Conservation (phyloP, 1,284 basidiomycete genomes). For the Xerocomus amazonicus region DNA sequence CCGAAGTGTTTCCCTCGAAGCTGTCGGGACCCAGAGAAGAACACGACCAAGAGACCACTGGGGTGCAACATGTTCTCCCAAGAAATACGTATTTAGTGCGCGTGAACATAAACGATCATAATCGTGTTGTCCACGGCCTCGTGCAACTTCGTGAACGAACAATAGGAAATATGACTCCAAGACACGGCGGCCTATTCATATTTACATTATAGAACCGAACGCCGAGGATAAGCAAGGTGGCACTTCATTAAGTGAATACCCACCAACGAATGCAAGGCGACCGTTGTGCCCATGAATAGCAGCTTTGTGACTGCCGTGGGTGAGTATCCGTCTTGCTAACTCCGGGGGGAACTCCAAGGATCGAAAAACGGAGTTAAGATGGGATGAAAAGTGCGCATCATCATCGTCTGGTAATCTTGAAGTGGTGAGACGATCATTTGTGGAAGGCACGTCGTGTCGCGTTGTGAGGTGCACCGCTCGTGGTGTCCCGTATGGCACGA, state of each 20-base stretch:
- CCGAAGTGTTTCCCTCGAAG: conserved; percentile 25
- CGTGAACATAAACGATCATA: conserved; percentile 52
- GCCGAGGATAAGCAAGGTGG: conserved; percentile 2
- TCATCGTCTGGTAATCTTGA: conserved; percentile 2
- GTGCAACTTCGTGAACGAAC: conserved; percentile 59
- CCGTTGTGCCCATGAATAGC: conserved; percentile 66
- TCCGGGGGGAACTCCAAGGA: conserved; percentile 67
- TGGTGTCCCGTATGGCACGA: conserved; percentile 14
- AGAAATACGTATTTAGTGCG: conserved; percentile 59
- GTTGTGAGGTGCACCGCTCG: conserved; percentile 14
- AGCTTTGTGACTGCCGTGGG: conserved; percentile 67
- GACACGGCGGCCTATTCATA: conserved; percentile 61
- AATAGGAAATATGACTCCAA: conserved; percentile 68
- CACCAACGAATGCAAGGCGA: conserved; percentile 67
- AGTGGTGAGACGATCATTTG: conserved; percentile 1
- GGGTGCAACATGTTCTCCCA: conserved; percentile 71
- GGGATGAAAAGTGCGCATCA: conserved; percentile 39
- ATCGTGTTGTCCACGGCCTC: conserved; percentile 48
- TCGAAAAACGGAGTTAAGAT: conserved; percentile 60
- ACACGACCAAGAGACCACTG: conserved; percentile 65
- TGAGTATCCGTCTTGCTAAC: conserved; percentile 66
- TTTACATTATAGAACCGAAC: not conserved
- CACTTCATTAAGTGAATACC: conserved; percentile 12
- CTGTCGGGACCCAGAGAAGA: conserved; percentile 67
- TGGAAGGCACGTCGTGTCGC: conserved; percentile 1